Conservation (phyloP, 2,329 filamentous ascomycete species). For the Penicillium sclerotigenum region DNA sequence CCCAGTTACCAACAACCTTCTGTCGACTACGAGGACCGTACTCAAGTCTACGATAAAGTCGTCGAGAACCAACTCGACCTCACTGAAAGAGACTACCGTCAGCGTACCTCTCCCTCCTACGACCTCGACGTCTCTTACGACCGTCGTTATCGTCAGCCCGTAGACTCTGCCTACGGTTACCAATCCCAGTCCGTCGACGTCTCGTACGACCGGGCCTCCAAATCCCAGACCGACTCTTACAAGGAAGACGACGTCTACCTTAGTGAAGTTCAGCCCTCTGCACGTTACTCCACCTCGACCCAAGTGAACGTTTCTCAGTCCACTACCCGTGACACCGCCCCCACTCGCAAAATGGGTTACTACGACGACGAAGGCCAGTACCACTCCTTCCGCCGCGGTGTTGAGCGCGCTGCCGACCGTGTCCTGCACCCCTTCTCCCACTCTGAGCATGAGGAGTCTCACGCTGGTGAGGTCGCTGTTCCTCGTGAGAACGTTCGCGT, state of each 20-base stretch:
- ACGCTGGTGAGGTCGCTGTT: conserved; percentile 43
- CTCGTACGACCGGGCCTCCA: conserved; percentile 32
- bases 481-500: conserved; percentile 49
- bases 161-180: conserved; percentile 25
- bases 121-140: conserved; percentile 45
- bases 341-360: conserved; percentile 68
- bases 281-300: conserved; percentile 34
- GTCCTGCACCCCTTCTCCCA: conserved; percentile 58
- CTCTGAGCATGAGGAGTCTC: conserved; percentile 42
- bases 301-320: conserved; percentile 45
- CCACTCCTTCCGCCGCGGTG: conserved; percentile 70
- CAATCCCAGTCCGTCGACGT: conserved; percentile 23
- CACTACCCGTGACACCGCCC: conserved; percentile 52
- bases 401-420: conserved; percentile 64
- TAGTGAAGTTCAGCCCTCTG: conserved; percentile 31
- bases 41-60: conserved; percentile 41
- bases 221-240: conserved; percentile 33
- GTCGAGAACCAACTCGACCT: conserved; percentile 51
- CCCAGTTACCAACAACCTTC: conserved; percentile 50
- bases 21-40: conserved; percentile 47
- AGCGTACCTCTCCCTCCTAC: conserved; percentile 56
- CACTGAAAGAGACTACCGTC: conserved; percentile 63
- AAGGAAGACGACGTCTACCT: conserved; percentile 35
- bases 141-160: conserved; percentile 32
- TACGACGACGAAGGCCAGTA: conserved; percentile 76